Evolutionary conservation across 2,329 filamentous ascomycete genomes (phyloP).

Genomic region (Eutypa lata): DNA sequence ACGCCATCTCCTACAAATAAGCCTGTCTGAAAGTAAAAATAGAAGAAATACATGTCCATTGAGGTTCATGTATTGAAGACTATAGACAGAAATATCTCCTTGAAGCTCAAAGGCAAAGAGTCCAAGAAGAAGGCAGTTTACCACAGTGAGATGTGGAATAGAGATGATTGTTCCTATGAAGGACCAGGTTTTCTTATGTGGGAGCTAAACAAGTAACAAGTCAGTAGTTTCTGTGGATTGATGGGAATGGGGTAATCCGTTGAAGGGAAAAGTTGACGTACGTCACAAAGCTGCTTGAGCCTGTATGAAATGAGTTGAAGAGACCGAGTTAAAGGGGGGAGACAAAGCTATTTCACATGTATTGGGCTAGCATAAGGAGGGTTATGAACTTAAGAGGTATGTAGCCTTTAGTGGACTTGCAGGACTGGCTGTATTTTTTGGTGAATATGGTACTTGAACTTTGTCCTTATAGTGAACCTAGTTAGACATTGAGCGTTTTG

Average conservation of each 20-base stretch:
- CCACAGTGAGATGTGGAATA: conserved; percentile 49
- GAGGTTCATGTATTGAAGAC: conserved; percentile 32
- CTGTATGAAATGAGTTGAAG: not conserved
- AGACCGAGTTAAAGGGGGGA: too few relatives aligned
- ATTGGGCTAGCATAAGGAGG: too few relatives aligned
- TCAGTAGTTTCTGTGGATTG: not conserved
- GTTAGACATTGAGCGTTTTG: too few relatives aligned
- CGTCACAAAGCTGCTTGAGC: conserved; percentile 8
- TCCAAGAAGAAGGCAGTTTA: conserved; percentile 36
- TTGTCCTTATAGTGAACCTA: too few relatives aligned
- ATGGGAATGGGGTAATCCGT: not conserved
- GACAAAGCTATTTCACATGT: too few relatives aligned
- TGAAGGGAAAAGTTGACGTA: conserved; percentile 3
- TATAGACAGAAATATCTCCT: conserved; percentile 37
- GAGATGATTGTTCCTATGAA: conserved; percentile 45
- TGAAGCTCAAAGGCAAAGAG: conserved; percentile 34
- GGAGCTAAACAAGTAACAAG: conserved; percentile 40
- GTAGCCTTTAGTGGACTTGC: too few relatives aligned
- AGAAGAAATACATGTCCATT: conserved; percentile 44
- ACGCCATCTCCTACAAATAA: conserved; percentile 33
- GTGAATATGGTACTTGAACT: too few relatives aligned
- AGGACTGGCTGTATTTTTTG: too few relatives aligned
- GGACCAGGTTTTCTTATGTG: conserved; percentile 45
- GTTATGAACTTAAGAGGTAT: too few relatives aligned
- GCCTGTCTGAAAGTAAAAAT: conserved; percentile 45